These are phyloP conservation scores for Cicer chorassanicum DNA, from an alignment of 306 rosid genomes.

Conservation along the genomic window DNA sequence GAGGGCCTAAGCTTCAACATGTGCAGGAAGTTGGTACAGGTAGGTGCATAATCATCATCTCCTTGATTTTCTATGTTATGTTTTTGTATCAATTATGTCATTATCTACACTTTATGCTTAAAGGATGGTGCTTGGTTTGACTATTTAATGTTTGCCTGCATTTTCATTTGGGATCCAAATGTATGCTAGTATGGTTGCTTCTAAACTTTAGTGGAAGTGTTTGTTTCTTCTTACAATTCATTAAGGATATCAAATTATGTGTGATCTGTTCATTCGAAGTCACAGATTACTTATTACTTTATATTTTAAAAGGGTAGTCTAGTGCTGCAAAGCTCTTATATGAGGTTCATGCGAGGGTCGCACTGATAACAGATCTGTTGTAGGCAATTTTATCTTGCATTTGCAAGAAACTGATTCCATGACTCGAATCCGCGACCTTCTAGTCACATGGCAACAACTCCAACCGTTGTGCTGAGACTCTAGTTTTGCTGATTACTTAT, in stretches of 20 bases:
- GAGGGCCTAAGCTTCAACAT: constrained; percentile 69
- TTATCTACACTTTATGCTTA: constrained; percentile 3
- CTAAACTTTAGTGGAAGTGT: constrained; percentile 7
- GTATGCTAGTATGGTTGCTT: constrained; percentile 26
- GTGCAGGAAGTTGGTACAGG: constrained; percentile 76
- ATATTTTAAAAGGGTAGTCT: not conserved
- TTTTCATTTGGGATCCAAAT: not conserved
- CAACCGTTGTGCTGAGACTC: not conserved
- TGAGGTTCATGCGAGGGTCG: not conserved
- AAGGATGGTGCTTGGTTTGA: constrained; percentile 5
- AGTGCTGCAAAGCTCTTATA: not conserved
- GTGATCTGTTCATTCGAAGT: constrained; percentile 8
- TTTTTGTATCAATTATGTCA: not conserved
- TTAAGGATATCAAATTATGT: constrained; percentile 3
- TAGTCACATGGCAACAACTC: constrained; percentile 8
- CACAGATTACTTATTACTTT: not conserved
- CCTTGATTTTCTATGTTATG: constrained; percentile 10
- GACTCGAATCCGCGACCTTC: not conserved
- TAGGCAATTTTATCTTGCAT: not conserved
- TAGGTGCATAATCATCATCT: constrained; percentile 38
- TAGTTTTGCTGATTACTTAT: not conserved
- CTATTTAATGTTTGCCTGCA: not conserved
- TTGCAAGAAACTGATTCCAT: not conserved
- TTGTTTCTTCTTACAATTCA: constrained; percentile 10
- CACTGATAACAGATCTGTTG: not conserved